Percentiles rank a stretch among this genome's conserved stretches.
phyloP scores from a whole-genome alignment of 768 basidiomycete species.

The Crepidotus variabilis region DNA sequence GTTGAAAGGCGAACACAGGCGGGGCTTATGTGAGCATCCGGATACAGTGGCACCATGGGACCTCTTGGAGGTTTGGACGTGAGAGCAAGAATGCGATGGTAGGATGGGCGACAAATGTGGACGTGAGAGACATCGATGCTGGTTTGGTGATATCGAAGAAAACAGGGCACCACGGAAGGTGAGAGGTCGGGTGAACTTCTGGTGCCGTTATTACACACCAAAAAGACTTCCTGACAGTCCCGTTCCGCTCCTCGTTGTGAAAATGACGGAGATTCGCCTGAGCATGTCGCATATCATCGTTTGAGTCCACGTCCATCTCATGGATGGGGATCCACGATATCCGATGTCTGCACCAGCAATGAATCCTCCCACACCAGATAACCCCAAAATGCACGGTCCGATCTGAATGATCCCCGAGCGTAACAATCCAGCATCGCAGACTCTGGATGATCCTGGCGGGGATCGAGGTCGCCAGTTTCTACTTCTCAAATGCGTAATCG shows the following conservation, averaged over 20 bases:
- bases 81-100: neutral
- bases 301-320: neutral
- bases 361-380: neutral
- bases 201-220: neutral
- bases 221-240: neutral
- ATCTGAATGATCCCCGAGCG: neutral
- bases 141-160: neutral
- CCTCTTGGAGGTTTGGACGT: neutral
- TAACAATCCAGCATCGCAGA: neutral
- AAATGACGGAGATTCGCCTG: neutral
- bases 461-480: neutral
- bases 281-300: neutral
- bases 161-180: neutral
- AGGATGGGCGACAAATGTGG: neutral
- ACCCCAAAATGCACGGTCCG: neutral
- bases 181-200: neutral
- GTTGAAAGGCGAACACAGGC: neutral
- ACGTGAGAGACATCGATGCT: neutral
- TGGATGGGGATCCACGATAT: too few species aligned
- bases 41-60: neutral
- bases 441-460: neutral
- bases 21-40: neutral
- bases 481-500: slow-evolving; percentile 64
- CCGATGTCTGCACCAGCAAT: neutral
- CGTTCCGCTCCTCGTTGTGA: neutral